Conservation (phyloP, 2,329 filamentous ascomycete genomes). For the Nemania abortiva region DNA sequence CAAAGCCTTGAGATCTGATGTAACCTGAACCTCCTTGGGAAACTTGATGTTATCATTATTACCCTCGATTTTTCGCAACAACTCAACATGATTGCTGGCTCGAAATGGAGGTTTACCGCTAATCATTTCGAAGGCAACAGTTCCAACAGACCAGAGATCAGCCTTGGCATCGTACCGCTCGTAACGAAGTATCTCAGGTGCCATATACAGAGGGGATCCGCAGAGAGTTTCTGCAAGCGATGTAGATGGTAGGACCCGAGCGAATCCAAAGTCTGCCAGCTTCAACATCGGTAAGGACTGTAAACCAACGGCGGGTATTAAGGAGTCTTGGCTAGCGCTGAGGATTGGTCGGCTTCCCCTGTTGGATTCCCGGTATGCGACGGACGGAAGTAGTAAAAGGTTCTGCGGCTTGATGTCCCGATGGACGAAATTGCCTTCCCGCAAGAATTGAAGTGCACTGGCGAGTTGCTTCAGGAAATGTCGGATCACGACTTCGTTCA, state of each 20-base stretch:
- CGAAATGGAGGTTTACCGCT: constrained; percentile 90
- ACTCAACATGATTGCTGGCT: constrained; percentile 92
- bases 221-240: constrained; percentile 96
- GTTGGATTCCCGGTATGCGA: constrained; percentile 73
- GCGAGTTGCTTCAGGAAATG: constrained; percentile 96
- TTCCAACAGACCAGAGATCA: constrained; percentile 97
- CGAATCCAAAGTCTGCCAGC: constrained; percentile 98
- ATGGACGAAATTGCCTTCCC: constrained; percentile 88
- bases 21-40: constrained; percentile 77
- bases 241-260: constrained; percentile 88
- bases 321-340: constrained; percentile 80
- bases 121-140: constrained; percentile 95
- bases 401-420: constrained; percentile 99
- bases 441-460: constrained; percentile 90
- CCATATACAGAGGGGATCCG: constrained; percentile 98
- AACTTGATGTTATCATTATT: constrained; percentile 89
- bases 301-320: constrained; percentile 84
- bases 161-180: constrained; percentile 98
- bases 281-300: constrained; percentile 94
- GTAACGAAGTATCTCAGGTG: constrained; percentile 95
- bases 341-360: constrained; percentile 77
- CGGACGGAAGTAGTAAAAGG: constrained; percentile 86
- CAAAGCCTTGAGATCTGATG: constrained; percentile 80
- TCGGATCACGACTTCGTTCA: constrained; percentile 95
- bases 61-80: constrained; percentile 91